Evolutionary conservation across 768 basidiomycete genomes (phyloP).

Genomic region (Mycena kentingensis): DNA sequence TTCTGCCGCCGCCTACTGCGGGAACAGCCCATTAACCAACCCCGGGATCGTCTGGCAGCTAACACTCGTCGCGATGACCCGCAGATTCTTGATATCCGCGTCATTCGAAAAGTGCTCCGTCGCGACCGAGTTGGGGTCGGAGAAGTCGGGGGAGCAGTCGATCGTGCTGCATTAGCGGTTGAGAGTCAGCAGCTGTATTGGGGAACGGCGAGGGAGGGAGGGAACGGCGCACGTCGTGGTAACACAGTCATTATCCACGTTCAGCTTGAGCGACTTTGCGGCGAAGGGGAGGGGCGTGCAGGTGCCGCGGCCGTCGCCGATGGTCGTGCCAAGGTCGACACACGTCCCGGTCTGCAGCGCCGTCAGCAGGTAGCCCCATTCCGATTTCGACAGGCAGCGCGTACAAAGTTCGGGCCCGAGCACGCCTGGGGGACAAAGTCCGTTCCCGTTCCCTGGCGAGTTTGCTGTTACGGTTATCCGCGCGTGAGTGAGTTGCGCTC

Average conservation of each 20-base stretch:
- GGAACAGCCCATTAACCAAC: slow-evolving; percentile 10
- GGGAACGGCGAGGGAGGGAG: background rate
- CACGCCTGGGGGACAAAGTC: slow-evolving; percentile 6
- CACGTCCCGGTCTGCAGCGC: slow-evolving; percentile 9
- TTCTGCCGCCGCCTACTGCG: too few species aligned
- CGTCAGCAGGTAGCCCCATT: too few species aligned
- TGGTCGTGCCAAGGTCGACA: background rate
- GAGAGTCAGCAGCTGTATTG: background rate
- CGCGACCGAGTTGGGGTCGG: background rate
- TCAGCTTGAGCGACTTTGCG: slow-evolving; percentile 3
- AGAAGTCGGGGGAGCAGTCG: slow-evolving; percentile 5
- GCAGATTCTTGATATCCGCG: background rate
- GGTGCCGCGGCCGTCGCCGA: background rate
- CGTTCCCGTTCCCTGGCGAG: too few species aligned
- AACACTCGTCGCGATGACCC: background rate
- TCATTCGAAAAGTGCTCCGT: slow-evolving; percentile 16
- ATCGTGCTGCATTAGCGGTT: background rate
- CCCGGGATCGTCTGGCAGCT: slow-evolving; percentile 12
- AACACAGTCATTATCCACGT: slow-evolving; percentile 12
- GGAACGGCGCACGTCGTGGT: slow-evolving; percentile 7
- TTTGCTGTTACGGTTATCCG: background rate
- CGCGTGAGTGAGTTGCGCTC: too few species aligned
- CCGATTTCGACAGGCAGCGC: too few species aligned
- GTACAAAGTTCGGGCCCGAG: slow-evolving; percentile 7
- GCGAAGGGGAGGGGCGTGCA: slow-evolving; percentile 9